Percentiles rank a stretch among this genome's conserved stretches.
These are phyloP conservation scores for Colletotrichum cuscutae DNA, from an alignment of 2,329 filamentous ascomycete genomes.

Conservation along the genomic window DNA sequence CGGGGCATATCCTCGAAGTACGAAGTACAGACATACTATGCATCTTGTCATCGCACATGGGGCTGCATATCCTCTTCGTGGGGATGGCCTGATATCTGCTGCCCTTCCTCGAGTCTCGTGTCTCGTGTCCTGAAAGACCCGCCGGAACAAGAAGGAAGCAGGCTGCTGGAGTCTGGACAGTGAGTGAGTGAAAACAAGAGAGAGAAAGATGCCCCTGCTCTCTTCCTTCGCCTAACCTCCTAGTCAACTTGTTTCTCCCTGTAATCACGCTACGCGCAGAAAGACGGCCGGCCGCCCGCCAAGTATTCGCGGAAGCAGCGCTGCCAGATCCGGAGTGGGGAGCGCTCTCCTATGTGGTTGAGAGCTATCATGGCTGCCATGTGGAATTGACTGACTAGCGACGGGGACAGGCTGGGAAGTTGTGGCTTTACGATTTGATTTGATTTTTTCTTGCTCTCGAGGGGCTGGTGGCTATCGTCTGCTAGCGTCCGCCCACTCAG, in stretches of 20 bases:
- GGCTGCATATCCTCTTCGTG: background rate
- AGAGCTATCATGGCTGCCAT: slow-evolving; percentile 36
- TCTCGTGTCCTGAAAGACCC: background rate
- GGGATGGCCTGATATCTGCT: background rate
- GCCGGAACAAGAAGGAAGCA: background rate
- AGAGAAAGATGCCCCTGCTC: background rate
- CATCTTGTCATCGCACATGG: background rate
- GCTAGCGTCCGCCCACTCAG: slow-evolving; percentile 4
- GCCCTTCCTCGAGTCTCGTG: slow-evolving; percentile 1
- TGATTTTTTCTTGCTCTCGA: background rate
- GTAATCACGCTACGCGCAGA: slow-evolving; percentile 13
- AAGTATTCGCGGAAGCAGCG: slow-evolving; percentile 31
- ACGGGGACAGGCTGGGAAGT: slow-evolving; percentile 3
- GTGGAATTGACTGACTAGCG: slow-evolving; percentile 28
- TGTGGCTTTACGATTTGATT: background rate
- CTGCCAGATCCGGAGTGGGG: slow-evolving; percentile 32
- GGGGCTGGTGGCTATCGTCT: slow-evolving; percentile 3
- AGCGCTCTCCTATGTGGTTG: slow-evolving; percentile 16
- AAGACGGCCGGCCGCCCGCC: slow-evolving; percentile 17
- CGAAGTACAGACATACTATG: no score
- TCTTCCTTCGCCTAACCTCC: background rate
- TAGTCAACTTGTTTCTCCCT: background rate
- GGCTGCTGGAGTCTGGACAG: background rate
- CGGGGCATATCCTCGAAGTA: background rate
- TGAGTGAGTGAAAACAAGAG: background rate